Conservation (phyloP, 2,329 filamentous ascomycete species). For the Apiospora saccharicola region DNA sequence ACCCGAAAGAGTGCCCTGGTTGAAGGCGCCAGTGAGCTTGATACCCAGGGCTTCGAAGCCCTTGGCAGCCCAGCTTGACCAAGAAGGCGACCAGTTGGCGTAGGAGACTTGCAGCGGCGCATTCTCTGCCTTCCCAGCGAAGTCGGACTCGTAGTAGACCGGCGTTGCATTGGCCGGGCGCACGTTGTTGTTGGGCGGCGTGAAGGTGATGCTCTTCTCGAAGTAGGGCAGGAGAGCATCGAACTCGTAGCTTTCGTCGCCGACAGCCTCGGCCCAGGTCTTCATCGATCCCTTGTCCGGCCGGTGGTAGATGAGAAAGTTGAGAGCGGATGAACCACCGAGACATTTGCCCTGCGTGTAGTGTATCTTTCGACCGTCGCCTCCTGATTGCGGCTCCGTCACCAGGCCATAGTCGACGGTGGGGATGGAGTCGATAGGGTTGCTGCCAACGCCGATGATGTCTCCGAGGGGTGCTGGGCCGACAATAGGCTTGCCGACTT, state of each 20-base stretch:
- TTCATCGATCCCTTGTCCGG: conserved; percentile 36
- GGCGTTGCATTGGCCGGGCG: conserved; percentile 39
- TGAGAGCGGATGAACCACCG: conserved; percentile 40
- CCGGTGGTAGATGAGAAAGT: conserved; percentile 43
- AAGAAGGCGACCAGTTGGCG: conserved; percentile 48
- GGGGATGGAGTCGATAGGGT: conserved; percentile 27
- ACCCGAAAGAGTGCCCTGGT: conserved; percentile 50
- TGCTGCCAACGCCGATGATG: conserved; percentile 31
- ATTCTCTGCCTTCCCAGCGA: conserved; percentile 38
- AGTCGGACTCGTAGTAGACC: conserved; percentile 40
- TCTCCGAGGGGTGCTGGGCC: conserved; percentile 33
- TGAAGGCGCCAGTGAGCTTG: conserved; percentile 45
- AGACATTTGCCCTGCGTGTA: conserved; percentile 42
- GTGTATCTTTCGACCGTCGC: conserved; percentile 30
- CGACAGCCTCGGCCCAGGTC: conserved; percentile 36
- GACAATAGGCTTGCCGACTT: conserved; percentile 37
- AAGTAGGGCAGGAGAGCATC: conserved; percentile 37
- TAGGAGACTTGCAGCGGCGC: conserved; percentile 51
- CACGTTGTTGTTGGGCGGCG: conserved; percentile 33
- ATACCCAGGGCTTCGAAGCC: conserved; percentile 52
- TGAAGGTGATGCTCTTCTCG: conserved; percentile 37
- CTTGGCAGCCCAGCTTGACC: conserved; percentile 47
- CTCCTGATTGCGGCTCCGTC: conserved; percentile 33
- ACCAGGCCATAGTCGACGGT: conserved; percentile 37
- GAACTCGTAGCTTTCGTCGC: conserved; percentile 37